These are phyloP conservation scores for Podila epicladia DNA, from an alignment of 192 early-diverging fungal genomes.

Conservation along the genomic window DNA sequence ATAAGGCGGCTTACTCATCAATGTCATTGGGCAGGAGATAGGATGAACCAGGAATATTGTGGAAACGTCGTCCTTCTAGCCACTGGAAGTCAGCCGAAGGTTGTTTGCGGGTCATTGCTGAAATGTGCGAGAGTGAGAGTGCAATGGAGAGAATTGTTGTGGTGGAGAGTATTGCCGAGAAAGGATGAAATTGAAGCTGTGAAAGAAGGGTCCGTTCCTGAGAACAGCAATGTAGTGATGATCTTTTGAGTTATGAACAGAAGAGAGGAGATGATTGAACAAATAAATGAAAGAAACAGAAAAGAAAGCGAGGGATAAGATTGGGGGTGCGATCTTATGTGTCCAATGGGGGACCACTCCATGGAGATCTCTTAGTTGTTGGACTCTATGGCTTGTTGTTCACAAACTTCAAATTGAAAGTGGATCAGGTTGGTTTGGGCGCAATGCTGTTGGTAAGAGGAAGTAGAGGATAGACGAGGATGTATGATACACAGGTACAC, in stretches of 20 bases:
- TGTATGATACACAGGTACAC: not conserved
- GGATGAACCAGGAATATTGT: constrained; percentile 25
- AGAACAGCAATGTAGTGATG: too few species aligned
- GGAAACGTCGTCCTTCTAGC: constrained; percentile 40
- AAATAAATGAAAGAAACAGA: not conserved
- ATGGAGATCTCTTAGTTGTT: too few species aligned
- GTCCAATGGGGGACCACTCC: too few species aligned
- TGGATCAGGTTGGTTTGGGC: too few species aligned
- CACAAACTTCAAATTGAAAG: too few species aligned
- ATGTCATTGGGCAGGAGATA: constrained; percentile 46
- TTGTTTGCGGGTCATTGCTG: not conserved
- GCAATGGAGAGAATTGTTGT: not conserved
- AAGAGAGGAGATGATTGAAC: too few species aligned
- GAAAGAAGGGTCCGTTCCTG: too few species aligned
- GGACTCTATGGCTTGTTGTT: too few species aligned
- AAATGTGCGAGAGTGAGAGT: not conserved
- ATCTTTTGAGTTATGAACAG: too few species aligned
- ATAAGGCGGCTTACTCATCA: constrained; percentile 26
- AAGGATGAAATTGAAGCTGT: too few species aligned
- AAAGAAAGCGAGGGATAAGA: not conserved
- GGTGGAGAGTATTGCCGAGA: too few species aligned
- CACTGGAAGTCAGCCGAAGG: constrained; percentile 33
- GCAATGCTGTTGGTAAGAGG: not conserved
- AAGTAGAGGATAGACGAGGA: not conserved
- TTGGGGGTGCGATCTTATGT: not conserved